These are phyloP conservation scores for Esteya vermicola DNA, from an alignment of 2,329 filamentous ascomycete genomes.

Conservation along the genomic window DNA sequence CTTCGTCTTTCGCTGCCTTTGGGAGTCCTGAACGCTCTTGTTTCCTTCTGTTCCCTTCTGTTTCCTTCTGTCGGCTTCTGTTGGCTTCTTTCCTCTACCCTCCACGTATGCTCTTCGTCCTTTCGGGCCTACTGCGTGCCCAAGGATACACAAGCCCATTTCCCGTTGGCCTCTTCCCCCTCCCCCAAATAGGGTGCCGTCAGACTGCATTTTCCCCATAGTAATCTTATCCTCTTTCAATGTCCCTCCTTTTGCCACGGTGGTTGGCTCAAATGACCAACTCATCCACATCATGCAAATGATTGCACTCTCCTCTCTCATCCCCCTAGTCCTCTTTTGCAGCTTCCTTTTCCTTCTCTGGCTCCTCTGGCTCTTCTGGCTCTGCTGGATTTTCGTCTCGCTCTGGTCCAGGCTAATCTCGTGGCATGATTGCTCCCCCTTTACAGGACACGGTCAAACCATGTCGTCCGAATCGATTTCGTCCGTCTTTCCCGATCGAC, in stretches of 20 bases:
- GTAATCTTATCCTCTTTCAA: not conserved
- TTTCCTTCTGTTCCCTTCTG: too few relatives aligned
- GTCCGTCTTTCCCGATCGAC: slow-evolving; percentile 71
- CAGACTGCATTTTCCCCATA: too few relatives aligned
- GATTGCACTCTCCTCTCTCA: not conserved
- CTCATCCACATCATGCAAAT: not conserved
- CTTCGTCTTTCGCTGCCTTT: too few relatives aligned
- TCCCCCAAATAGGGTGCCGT: too few relatives aligned
- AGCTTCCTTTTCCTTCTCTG: slow-evolving; percentile 2
- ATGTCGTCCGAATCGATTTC: slow-evolving; percentile 67
- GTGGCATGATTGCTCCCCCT: slow-evolving; percentile 10
- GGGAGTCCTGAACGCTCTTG: too few relatives aligned
- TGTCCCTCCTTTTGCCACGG: too few relatives aligned
- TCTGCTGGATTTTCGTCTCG: too few relatives aligned
- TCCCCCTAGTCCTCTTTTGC: not conserved
- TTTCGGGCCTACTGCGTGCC: not conserved
- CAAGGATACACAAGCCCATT: not conserved
- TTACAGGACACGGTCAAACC: slow-evolving; percentile 29
- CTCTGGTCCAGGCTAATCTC: too few relatives aligned
- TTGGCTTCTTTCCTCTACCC: too few relatives aligned
- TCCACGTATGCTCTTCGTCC: not conserved
- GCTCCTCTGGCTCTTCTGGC: too few relatives aligned
- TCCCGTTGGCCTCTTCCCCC: not conserved
- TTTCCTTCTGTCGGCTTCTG: too few relatives aligned
- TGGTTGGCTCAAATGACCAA: too few relatives aligned